phyloP scores from a whole-genome alignment of 805 yeast genomes.

The Myxozyma sirexii region DNA sequence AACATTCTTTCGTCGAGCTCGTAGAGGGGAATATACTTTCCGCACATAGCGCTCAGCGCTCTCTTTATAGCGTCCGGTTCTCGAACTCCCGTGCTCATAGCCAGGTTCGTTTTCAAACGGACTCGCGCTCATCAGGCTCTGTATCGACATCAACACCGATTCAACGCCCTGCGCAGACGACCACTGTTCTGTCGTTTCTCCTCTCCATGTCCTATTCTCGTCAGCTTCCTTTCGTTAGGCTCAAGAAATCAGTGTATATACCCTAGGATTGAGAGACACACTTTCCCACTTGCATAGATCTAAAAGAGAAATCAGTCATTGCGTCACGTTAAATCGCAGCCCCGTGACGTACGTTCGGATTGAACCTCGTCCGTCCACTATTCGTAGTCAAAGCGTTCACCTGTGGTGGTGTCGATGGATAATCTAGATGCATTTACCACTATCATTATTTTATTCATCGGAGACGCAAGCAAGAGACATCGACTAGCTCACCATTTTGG shows the following conservation, averaged over 20 bases:
- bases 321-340: neutral
- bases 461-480: neutral
- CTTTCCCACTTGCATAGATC: conserved; percentile 24
- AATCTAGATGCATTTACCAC: conserved; percentile 6
- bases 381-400: conserved; percentile 21
- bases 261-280: conserved; percentile 24
- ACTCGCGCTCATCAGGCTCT: conserved; percentile 21
- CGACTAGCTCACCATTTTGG: too few species aligned
- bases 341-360: conserved; percentile 16
- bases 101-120: conserved; percentile 30
- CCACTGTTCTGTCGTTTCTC: conserved; percentile 27
- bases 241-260: too few species aligned
- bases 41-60: conserved; percentile 3
- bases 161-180: conserved; percentile 27
- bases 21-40: neutral
- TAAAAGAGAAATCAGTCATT: neutral
- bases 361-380: conserved; percentile 24
- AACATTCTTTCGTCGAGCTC: too few species aligned
- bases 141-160: conserved; percentile 24
- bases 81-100: neutral
- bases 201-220: conserved; percentile 29
- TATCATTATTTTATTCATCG: neutral
- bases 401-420: conserved; percentile 19
- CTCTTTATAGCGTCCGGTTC: neutral
- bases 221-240: too few species aligned